Percentiles rank a stretch among this genome's conserved stretches.
Conservation (phyloP, 169 alveolate genomes). For the Plasmodium billcollinsi region DNA sequence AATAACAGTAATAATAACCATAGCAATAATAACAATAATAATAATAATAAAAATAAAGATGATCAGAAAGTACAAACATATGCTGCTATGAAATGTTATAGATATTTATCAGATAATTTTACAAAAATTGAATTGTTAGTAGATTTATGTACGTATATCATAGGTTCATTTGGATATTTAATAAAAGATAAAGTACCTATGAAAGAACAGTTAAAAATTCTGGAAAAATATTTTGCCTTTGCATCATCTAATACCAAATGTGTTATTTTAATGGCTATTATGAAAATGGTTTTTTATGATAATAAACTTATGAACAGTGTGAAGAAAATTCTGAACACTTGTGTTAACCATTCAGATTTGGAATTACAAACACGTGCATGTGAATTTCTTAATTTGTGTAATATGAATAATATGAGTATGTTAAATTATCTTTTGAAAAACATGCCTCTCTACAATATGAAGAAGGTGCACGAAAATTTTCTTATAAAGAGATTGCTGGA, state of each 20-base stretch:
- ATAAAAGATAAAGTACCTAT: constrained; percentile 66
- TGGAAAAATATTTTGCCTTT: constrained; percentile 76
- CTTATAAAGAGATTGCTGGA: constrained; percentile 64
- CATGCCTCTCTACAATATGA: constrained; percentile 55
- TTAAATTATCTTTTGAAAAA: constrained; percentile 32
- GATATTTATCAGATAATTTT: constrained; percentile 13
- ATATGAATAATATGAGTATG: constrained; percentile 45
- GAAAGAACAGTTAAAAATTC: constrained; percentile 44
- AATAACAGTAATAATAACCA: background rate
- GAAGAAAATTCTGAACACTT: constrained; percentile 74
- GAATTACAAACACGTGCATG: constrained; percentile 83
- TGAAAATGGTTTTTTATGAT: constrained; percentile 80
- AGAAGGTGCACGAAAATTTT: constrained; percentile 58
- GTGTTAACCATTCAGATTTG: constrained; percentile 72
- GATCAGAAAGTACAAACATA: constrained; percentile 47
- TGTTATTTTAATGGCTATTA: constrained; percentile 78
- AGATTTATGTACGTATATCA: constrained; percentile 80
- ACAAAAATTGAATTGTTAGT: constrained; percentile 12
- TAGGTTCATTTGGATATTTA: constrained; percentile 83
- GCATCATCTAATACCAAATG: constrained; percentile 72
- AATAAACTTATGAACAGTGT: constrained; percentile 45
- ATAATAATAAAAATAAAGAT: constrained; percentile 59
- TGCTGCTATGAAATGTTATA: constrained; percentile 57
- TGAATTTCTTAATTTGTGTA: constrained; percentile 76
- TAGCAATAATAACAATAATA: background rate